phyloP scores from a whole-genome alignment of 352 stramenopile genomes.

The Phytophthora podocarpi region DNA sequence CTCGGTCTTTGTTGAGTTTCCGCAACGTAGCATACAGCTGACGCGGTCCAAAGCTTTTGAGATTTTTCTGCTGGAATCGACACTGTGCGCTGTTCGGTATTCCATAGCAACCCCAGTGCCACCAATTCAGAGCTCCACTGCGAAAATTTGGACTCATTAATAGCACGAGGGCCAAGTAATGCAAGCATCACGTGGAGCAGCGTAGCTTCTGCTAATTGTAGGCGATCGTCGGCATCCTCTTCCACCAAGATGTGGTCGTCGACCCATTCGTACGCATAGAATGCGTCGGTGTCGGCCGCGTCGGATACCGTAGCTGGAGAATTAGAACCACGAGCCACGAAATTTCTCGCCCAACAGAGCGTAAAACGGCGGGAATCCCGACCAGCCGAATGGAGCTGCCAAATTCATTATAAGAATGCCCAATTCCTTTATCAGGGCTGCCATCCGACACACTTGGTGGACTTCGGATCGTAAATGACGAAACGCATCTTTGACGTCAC shows the following conservation, averaged over 20 bases:
- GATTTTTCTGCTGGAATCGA: neutral
- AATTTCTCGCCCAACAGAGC: slow-evolving; percentile 5
- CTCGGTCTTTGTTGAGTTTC: neutral
- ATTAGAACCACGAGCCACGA: slow-evolving; percentile 11
- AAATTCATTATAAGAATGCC: slow-evolving; percentile 10
- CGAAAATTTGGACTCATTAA: slow-evolving; percentile 38
- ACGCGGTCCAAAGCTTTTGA: neutral
- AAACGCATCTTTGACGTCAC: slow-evolving; percentile 16
- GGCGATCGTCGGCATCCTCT: neutral
- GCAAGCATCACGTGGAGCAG: slow-evolving; percentile 20
- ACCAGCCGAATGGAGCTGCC: slow-evolving; percentile 17
- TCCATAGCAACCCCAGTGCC: slow-evolving; percentile 11
- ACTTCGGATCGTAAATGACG: neutral
- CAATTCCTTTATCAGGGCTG: slow-evolving; percentile 1
- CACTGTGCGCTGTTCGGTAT: neutral
- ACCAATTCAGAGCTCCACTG: neutral
- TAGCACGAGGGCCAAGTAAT: slow-evolving; percentile 7
- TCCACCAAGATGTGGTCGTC: slow-evolving; percentile 40
- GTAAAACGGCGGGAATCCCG: slow-evolving; percentile 11
- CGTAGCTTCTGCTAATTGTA: slow-evolving; percentile 3
- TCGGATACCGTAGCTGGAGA: slow-evolving; percentile 6
- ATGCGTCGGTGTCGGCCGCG: slow-evolving; percentile 3
- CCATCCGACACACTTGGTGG: slow-evolving; percentile 12
- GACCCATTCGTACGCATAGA: slow-evolving; percentile 39
- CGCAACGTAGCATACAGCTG: neutral